phyloP scores from a whole-genome alignment of 768 basidiomycete genomes.

The Rhodotorula paludigena region DNA sequence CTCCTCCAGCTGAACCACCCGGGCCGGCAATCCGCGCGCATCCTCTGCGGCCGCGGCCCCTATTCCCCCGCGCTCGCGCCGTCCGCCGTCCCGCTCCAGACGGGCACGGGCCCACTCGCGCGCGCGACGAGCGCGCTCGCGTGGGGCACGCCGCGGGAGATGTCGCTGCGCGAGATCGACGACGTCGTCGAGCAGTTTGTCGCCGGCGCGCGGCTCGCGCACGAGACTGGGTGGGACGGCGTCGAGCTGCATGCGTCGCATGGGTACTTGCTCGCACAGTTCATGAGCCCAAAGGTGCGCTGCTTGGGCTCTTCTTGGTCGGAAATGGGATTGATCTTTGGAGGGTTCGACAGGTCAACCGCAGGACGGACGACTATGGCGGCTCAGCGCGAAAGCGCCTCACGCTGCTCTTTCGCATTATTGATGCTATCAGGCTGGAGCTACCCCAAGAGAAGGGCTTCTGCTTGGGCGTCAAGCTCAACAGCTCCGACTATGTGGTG shows the following conservation, averaged over 20 bases:
- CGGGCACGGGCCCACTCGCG: slow-evolving; percentile 46
- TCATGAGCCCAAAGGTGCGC: slow-evolving; percentile 65
- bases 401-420: slow-evolving; percentile 58
- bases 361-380: slow-evolving; percentile 61
- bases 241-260: slow-evolving; percentile 79
- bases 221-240: slow-evolving; percentile 73
- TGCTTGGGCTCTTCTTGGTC: background rate
- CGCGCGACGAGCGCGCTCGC: slow-evolving; percentile 52
- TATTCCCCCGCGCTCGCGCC: slow-evolving; percentile 66
- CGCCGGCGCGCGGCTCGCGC: slow-evolving; percentile 61
- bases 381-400: slow-evolving; percentile 53
- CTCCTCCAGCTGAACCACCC: slow-evolving; percentile 78
- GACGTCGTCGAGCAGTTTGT: slow-evolving; percentile 62
- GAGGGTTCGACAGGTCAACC: slow-evolving; percentile 51
- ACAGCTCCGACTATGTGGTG: slow-evolving; percentile 66
- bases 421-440: slow-evolving; percentile 55
- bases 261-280: slow-evolving; percentile 76
- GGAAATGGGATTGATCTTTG: background rate
- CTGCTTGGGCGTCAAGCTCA: slow-evolving; percentile 71
- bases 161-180: slow-evolving; percentile 61
- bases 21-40: slow-evolving; percentile 70
- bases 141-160: slow-evolving; percentile 62
- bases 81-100: slow-evolving; percentile 52
- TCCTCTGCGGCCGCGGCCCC: slow-evolving; percentile 63
- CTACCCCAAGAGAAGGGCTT: slow-evolving; percentile 56